Percentiles rank a stretch among this genome's conserved stretches.
Conservation (phyloP, 164 flowering plant species). For the Liriodendron chinense region DNA sequence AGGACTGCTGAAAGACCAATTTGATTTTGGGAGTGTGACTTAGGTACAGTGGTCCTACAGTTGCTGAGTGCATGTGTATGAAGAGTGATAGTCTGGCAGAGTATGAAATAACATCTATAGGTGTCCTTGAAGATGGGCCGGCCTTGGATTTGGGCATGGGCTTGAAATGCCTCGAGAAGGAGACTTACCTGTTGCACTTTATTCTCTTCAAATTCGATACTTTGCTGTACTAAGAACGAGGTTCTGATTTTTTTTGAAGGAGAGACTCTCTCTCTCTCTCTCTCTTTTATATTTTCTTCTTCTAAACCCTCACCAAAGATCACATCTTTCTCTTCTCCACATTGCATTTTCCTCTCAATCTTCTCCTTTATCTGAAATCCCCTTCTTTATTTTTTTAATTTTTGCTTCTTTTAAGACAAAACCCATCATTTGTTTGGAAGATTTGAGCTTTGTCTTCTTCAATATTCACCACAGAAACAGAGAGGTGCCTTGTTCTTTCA, state of each 20-base stretch:
- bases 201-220: constrained; percentile 80
- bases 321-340: constrained; percentile 22
- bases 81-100: not conserved
- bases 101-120: constrained; percentile 20
- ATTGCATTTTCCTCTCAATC: constrained; percentile 21
- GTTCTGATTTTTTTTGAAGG: constrained; percentile 25
- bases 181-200: constrained; percentile 50
- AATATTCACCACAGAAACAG: not conserved
- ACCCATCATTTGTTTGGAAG: not conserved
- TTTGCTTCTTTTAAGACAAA: constrained; percentile 15
- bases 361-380: constrained; percentile 11
- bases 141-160: constrained; percentile 44
- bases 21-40: not conserved
- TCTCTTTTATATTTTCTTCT: constrained; percentile 44
- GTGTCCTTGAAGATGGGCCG: constrained; percentile 22
- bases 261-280: constrained; percentile 24
- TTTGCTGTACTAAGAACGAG: constrained; percentile 72
- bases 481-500: not conserved
- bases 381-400: constrained; percentile 9
- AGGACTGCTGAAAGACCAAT: too few species aligned
- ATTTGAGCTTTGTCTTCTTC: not conserved
- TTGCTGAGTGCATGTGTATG: constrained; percentile 1
- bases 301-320: constrained; percentile 15
- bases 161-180: constrained; percentile 19
- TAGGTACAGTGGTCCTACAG: constrained; percentile 3